Evolutionary conservation across 306 rosid species (phyloP).

Genomic region (Herpetospermum pedunculosum): DNA sequence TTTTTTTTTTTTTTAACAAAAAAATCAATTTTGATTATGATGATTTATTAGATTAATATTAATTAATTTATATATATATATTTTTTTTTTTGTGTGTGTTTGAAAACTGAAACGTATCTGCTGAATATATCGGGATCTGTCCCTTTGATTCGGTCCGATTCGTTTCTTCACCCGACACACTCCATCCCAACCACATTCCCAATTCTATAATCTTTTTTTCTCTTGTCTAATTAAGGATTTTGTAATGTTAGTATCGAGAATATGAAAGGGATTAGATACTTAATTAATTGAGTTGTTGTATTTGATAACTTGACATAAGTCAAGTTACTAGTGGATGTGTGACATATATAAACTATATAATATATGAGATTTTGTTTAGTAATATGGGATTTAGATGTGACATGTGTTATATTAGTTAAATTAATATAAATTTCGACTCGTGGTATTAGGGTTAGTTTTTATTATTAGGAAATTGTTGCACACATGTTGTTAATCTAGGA

Average conservation of each 20-base stretch:
- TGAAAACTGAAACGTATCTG: background rate
- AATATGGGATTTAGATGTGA: background rate
- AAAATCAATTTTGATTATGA: background rate
- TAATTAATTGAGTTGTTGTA: background rate
- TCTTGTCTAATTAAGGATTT: background rate
- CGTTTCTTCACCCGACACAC: background rate
- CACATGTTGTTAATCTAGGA: background rate
- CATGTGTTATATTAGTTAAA: background rate
- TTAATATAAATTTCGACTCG: no score
- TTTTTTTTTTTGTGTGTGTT: background rate
- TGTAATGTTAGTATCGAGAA: background rate
- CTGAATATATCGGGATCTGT: constrained; percentile 4
- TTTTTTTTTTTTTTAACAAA: background rate
- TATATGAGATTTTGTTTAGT: background rate
- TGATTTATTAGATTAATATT: background rate
- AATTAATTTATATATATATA: background rate
- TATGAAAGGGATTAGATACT: background rate
- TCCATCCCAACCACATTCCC: background rate
- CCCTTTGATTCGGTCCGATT: constrained; percentile 7
- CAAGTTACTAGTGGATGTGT: background rate
- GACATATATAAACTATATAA: background rate
- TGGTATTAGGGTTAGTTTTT: no score
- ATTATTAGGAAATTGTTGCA: no score
- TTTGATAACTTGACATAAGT: no score
- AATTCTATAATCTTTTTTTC: background rate